Evolutionary conservation across 2,329 filamentous ascomycete genomes (phyloP).

Genomic region (Rhytidhysteron rufulum): DNA sequence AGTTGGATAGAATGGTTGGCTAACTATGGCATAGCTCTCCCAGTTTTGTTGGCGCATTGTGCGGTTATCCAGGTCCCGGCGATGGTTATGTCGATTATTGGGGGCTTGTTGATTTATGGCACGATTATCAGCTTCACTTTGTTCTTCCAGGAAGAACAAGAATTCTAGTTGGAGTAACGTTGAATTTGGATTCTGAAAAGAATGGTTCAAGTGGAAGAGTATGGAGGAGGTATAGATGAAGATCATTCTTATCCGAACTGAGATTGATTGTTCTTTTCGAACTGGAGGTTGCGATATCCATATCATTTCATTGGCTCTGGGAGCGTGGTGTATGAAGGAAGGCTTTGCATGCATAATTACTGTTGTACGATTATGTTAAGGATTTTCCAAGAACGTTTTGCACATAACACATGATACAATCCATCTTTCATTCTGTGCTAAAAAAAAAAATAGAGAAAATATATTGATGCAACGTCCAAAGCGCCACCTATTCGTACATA

Average conservation of each 20-base stretch:
- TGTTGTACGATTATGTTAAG: too few species aligned
- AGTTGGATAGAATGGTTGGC: neutral
- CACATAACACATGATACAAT: too few species aligned
- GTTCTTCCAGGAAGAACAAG: slow-evolving; percentile 97
- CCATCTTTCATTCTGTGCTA: too few species aligned
- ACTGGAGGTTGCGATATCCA: too few species aligned
- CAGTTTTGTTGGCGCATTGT: slow-evolving; percentile 82
- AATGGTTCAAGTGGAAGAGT: neutral
- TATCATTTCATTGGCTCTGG: too few species aligned
- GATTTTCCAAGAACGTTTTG: too few species aligned
- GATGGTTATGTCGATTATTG: slow-evolving; percentile 92
- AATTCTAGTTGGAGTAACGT: slow-evolving; percentile 62
- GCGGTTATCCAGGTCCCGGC: slow-evolving; percentile 77
- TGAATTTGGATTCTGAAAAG: neutral
- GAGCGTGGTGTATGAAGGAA: too few species aligned
- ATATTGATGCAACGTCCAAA: neutral
- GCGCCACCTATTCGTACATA: slow-evolving; percentile 2
- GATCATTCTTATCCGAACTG: too few species aligned
- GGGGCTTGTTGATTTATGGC: slow-evolving; percentile 90
- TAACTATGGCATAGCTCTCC: slow-evolving; percentile 61
- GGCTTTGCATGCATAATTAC: too few species aligned
- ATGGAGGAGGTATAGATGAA: neutral
- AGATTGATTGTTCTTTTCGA: too few species aligned
- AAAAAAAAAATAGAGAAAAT: too few species aligned
- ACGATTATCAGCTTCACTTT: slow-evolving; percentile 97